These are phyloP conservation scores for Austroboletus festivus DNA, from an alignment of 768 basidiomycete genomes.

Conservation along the genomic window DNA sequence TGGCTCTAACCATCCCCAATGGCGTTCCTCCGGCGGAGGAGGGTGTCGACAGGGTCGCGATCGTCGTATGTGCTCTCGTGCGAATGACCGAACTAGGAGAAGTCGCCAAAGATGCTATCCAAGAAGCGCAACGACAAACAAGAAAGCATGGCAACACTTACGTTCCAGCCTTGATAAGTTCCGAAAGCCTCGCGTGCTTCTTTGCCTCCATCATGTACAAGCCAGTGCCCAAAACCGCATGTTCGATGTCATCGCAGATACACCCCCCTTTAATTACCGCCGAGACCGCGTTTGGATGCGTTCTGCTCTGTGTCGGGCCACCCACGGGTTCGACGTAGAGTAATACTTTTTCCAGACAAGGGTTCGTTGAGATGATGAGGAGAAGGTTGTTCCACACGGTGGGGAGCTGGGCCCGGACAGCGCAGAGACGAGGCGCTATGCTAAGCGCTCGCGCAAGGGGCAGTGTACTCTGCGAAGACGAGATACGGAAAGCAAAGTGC, in stretches of 20 bases:
- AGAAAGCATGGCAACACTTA: constrained; percentile 27
- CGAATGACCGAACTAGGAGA: constrained; percentile 32
- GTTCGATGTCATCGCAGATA: constrained; percentile 15
- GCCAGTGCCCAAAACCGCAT: constrained; percentile 44
- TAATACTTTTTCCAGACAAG: constrained; percentile 46
- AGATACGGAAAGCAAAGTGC: constrained; percentile 55
- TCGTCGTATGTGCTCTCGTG: constrained; percentile 36
- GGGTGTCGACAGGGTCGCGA: constrained; percentile 14
- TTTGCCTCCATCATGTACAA: constrained; percentile 58
- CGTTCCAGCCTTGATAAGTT: constrained; percentile 55
- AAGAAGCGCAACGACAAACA: constrained; percentile 7
- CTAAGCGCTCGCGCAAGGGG: constrained; percentile 37
- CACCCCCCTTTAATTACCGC: constrained; percentile 13
- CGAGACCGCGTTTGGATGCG: neutral
- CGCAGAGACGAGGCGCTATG: constrained; percentile 42
- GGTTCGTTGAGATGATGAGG: constrained; percentile 48
- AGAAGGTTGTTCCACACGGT: constrained; percentile 57
- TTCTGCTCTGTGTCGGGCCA: constrained; percentile 8
- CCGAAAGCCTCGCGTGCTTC: constrained; percentile 48
- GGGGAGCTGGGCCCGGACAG: constrained; percentile 52
- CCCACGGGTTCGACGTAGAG: constrained; percentile 25
- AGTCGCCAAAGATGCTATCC: neutral
- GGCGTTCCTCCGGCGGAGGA: constrained; percentile 18
- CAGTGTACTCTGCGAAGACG: constrained; percentile 33
- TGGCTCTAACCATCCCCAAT: constrained; percentile 61